Conservation (phyloP, 1,139 yeast species). For the Blastobotrys aristatus region DNA sequence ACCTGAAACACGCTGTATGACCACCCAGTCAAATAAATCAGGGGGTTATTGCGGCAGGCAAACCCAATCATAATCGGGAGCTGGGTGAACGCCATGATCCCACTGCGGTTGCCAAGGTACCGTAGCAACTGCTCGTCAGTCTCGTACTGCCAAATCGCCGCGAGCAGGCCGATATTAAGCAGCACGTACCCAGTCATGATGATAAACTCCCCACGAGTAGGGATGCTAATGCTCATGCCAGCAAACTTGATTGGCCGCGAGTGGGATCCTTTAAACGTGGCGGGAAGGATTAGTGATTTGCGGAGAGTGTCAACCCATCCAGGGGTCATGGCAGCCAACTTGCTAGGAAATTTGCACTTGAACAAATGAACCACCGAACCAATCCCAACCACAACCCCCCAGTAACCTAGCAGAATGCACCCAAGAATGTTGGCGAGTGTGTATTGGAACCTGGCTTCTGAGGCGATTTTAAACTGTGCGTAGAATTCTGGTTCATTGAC, state of each 20-base stretch:
- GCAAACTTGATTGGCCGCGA: slow-evolving; percentile 26
- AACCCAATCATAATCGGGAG: slow-evolving; percentile 52
- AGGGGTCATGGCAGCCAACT: background rate
- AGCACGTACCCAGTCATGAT: slow-evolving; percentile 27
- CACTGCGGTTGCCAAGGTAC: slow-evolving; percentile 54
- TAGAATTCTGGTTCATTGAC: slow-evolving; percentile 15
- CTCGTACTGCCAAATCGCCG: slow-evolving; percentile 31
- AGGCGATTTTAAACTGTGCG: slow-evolving; percentile 20
- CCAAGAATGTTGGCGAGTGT: slow-evolving; percentile 19
- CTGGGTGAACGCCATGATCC: slow-evolving; percentile 53
- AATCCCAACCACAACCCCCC: slow-evolving; percentile 17
- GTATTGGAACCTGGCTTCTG: slow-evolving; percentile 21
- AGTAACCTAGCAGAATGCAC: slow-evolving; percentile 18
- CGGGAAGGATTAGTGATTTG: slow-evolving; percentile 32
- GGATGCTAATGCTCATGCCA: slow-evolving; percentile 25
- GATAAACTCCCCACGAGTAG: slow-evolving; percentile 32
- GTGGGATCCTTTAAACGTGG: slow-evolving; percentile 29
- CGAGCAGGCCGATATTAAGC: slow-evolving; percentile 26
- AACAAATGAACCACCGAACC: slow-evolving; percentile 11
- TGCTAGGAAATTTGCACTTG: slow-evolving; percentile 10
- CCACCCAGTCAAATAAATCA: slow-evolving; percentile 57
- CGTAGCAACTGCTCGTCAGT: slow-evolving; percentile 28
- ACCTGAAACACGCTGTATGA: slow-evolving; percentile 58
- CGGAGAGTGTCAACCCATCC: slow-evolving; percentile 22
- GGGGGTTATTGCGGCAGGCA: slow-evolving; percentile 59